phyloP scores from a whole-genome alignment of 768 basidiomycete species.

The Boletus rufocinnamomeus region DNA sequence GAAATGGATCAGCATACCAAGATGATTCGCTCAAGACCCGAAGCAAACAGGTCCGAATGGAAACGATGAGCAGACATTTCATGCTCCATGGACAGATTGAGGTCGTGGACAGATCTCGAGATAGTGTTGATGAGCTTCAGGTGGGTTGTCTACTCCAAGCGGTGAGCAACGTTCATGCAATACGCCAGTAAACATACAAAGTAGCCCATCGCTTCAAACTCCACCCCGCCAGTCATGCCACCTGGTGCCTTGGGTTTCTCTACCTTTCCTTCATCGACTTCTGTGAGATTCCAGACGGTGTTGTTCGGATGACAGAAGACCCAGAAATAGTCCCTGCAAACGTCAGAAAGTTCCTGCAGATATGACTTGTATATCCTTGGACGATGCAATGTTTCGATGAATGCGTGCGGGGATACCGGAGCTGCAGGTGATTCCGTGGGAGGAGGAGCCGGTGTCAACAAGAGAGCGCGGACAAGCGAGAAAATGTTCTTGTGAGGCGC shows the following conservation, averaged over 20 bases:
- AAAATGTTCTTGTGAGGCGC: constrained; percentile 71
- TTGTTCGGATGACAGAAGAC: constrained; percentile 97
- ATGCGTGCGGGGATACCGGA: constrained; percentile 73
- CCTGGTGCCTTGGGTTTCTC: constrained; percentile 94
- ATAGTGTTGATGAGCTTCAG: constrained; percentile 85
- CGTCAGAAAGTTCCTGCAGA: constrained; percentile 80
- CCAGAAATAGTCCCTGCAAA: constrained; percentile 95
- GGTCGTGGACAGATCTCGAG: constrained; percentile 60
- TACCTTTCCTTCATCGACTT: constrained; percentile 81
- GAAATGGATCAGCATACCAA: constrained; percentile 53
- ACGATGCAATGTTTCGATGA: constrained; percentile 70
- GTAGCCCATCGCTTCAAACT: constrained; percentile 96
- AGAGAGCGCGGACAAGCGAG: constrained; percentile 70
- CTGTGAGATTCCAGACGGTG: constrained; percentile 80
- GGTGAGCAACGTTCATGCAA: constrained; percentile 13
- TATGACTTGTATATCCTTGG: constrained; percentile 81
- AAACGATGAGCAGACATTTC: constrained; percentile 79
- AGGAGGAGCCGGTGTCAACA: constrained; percentile 72
- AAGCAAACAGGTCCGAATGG: constrained; percentile 85
- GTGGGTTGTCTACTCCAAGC: constrained; percentile 69
- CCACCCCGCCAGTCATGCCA: constrained; percentile 98
- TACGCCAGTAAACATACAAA: constrained; percentile 58
- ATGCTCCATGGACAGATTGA: constrained; percentile 66
- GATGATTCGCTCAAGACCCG: constrained; percentile 89
- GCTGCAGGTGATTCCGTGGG: constrained; percentile 61